Conservation (phyloP, 2,329 filamentous ascomycete genomes). For the Talaromyces sp. region DNA sequence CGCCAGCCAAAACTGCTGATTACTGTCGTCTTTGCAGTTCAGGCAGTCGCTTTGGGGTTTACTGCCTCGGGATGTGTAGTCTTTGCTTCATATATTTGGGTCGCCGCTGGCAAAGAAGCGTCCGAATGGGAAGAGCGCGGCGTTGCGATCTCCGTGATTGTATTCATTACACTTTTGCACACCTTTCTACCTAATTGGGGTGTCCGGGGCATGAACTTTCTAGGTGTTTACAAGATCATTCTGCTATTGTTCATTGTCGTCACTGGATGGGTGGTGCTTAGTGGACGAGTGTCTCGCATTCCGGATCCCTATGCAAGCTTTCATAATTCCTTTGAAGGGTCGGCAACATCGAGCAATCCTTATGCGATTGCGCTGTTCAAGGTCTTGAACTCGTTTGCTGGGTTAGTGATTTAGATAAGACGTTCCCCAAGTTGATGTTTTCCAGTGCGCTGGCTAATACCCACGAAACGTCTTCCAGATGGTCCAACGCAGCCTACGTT, state of each 20-base stretch:
- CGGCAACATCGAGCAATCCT: conserved; percentile 58
- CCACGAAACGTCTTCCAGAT: conserved; percentile 44
- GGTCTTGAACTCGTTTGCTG: conserved; percentile 69
- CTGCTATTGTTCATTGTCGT: conserved; percentile 68
- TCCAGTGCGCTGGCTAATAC: neutral
- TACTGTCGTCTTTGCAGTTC: conserved; percentile 63
- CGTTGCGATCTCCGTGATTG: conserved; percentile 68
- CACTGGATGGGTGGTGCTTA: conserved; percentile 63
- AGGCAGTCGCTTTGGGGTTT: conserved; percentile 65
- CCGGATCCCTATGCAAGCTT: conserved; percentile 65
- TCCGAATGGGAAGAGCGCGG: conserved; percentile 69
- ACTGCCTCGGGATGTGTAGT: conserved; percentile 66
- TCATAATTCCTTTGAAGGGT: conserved; percentile 65
- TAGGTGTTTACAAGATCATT: conserved; percentile 67
- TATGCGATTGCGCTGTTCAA: conserved; percentile 74
- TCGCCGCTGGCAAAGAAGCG: conserved; percentile 65
- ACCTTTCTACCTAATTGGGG: conserved; percentile 67
- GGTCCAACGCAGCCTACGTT: conserved; percentile 38
- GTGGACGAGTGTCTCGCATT: conserved; percentile 60
- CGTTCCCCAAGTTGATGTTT: neutral
- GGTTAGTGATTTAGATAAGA: conserved; percentile 10
- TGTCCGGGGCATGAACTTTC: conserved; percentile 66
- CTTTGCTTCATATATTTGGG: conserved; percentile 71
- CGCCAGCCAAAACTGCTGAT: conserved; percentile 63
- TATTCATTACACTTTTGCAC: conserved; percentile 66